These are phyloP conservation scores for Phragmites australis DNA, from an alignment of 176 grass and related monocot genomes.

Conservation along the genomic window DNA sequence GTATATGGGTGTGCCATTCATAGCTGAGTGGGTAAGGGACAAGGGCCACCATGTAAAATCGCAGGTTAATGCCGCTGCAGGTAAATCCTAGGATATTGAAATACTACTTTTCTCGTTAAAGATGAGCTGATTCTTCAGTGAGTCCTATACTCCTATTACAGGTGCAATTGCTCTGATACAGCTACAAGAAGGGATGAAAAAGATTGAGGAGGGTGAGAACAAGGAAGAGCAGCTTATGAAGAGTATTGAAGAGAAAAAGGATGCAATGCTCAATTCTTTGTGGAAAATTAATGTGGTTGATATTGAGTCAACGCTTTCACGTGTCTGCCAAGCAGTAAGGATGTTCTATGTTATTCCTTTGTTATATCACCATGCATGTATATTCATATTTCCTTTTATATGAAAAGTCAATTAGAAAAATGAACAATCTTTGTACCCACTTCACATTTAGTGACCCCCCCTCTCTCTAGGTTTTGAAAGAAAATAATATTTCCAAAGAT, in stretches of 20 bases:
- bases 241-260: constrained; percentile 84
- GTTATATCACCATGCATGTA: background rate
- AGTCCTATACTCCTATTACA: constrained; percentile 25
- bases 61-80: constrained; percentile 96
- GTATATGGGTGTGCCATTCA: constrained; percentile 88
- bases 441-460: background rate
- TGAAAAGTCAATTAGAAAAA: background rate
- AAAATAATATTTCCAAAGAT: constrained; percentile 65
- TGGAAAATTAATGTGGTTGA: constrained; percentile 99
- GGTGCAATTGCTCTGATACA: constrained; percentile 84
- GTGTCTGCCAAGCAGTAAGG: constrained; percentile 90
- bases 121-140: background rate
- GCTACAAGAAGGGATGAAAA: constrained; percentile 89
- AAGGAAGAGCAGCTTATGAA: constrained; percentile 59
- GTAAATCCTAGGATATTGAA: constrained; percentile 41
- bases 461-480: constrained; percentile 73
- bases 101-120: background rate
- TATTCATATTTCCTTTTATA: background rate
- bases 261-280: constrained; percentile 78
- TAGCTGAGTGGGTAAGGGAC: constrained; percentile 97
- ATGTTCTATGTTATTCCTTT: background rate
- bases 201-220: constrained; percentile 59
- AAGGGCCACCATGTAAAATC: constrained; percentile 92
- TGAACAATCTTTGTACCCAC: background rate
- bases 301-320: constrained; percentile 77